Conservation (phyloP, 306 rosid species). For the Begonia fuchsioides region DNA sequence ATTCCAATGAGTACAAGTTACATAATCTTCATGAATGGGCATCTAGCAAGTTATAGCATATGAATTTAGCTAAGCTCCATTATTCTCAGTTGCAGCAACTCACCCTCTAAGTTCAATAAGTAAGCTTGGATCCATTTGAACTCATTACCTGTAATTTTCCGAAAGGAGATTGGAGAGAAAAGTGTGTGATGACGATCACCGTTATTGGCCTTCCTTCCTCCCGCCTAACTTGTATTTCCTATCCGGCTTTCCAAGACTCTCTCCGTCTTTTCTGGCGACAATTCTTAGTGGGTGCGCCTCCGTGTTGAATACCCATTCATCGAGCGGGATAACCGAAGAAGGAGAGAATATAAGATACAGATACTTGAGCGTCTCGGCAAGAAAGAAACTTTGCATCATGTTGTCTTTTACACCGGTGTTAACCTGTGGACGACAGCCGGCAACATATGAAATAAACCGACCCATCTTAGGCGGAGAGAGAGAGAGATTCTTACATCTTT, state of each 20-base stretch:
- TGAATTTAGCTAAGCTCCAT: too few relatives aligned
- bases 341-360: conserved; percentile 94
- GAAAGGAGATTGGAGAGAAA: conserved; percentile 5
- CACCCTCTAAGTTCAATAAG: too few relatives aligned
- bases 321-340: conserved; percentile 70
- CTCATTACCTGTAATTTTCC: background rate
- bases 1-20: too few relatives aligned
- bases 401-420: conserved; percentile 84
- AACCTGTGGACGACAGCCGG: conserved; percentile 57
- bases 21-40: too few relatives aligned
- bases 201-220: conserved; percentile 70
- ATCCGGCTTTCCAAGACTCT: conserved; percentile 13
- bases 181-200: conserved; percentile 7
- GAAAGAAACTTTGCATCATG: conserved; percentile 97
- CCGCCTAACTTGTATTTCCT: conserved; percentile 28
- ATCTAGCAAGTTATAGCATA: too few relatives aligned
- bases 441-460: too few relatives aligned
- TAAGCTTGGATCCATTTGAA: too few relatives aligned
- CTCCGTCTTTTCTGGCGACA: conserved; percentile 31
- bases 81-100: too few relatives aligned
- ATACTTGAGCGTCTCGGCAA: conserved; percentile 93
- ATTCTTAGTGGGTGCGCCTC: conserved; percentile 93
- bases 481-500: conserved; percentile 66
- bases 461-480: too few relatives aligned
- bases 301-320: conserved; percentile 95